Evolutionary conservation across 305 asterid species (phyloP).

Genomic region (Rubia peregrina): DNA sequence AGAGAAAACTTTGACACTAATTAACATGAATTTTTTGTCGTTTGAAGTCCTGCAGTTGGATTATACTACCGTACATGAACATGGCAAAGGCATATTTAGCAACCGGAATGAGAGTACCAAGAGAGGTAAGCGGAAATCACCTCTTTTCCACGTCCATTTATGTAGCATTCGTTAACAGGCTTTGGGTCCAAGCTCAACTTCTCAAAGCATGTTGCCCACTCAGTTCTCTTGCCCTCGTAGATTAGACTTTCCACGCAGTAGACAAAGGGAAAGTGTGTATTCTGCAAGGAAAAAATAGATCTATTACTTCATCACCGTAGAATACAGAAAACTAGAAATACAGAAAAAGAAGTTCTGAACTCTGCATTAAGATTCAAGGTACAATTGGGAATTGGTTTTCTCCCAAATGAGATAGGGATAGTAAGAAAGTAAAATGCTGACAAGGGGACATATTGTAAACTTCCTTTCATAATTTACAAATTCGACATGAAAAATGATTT

Average conservation of each 20-base stretch:
- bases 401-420: neutral
- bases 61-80: neutral
- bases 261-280: constrained; percentile 65
- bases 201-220: constrained; percentile 79
- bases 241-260: constrained; percentile 74
- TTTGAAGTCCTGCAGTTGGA: neutral
- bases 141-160: constrained; percentile 54
- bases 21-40: neutral
- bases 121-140: constrained; percentile 30
- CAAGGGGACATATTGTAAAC: neutral
- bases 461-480: neutral
- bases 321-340: neutral
- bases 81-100: neutral
- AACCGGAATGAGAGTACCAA: neutral
- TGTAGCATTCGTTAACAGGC: constrained; percentile 50
- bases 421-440: neutral
- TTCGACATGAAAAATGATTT: no score
- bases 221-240: constrained; percentile 44
- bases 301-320: neutral
- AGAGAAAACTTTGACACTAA: neutral
- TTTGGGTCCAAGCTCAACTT: constrained; percentile 60
- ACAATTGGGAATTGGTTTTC: neutral
- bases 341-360: neutral
- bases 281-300: constrained; percentile 40
- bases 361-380: neutral